Conservation (phyloP, 1,139 yeast genomes). For the Blastobotrys arbuscula region DNA sequence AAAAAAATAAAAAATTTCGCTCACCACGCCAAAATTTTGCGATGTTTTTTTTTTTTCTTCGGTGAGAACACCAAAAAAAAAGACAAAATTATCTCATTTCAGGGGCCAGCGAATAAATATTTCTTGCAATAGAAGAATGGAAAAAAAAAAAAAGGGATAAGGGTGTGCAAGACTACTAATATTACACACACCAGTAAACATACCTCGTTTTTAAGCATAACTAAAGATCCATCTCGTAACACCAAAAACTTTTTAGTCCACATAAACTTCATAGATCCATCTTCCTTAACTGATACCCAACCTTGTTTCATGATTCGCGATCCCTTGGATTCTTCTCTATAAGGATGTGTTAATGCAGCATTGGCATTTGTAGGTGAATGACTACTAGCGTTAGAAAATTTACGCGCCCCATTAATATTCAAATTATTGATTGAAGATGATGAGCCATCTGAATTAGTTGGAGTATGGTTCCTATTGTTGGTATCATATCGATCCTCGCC, state of each 20-base stretch:
- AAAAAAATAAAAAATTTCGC: no score
- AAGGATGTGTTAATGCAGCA: conserved; percentile 10
- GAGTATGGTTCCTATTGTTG: conserved; percentile 14
- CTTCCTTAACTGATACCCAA: conserved; percentile 91
- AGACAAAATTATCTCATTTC: background rate
- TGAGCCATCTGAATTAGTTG: conserved; percentile 17
- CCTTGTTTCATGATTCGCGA: conserved; percentile 42
- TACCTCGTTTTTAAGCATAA: conserved; percentile 66
- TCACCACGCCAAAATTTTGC: no score
- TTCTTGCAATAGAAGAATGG: background rate
- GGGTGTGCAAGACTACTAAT: no score
- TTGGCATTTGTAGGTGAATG: background rate
- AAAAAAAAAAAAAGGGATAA: background rate
- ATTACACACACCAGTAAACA: no score
- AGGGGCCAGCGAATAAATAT: background rate
- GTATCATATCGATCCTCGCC: background rate
- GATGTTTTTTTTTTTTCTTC: background rate
- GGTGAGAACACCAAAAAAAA: background rate
- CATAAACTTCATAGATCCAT: conserved; percentile 67
- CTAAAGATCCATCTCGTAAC: conserved; percentile 66
- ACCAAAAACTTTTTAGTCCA: conserved; percentile 89
- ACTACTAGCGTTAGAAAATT: conserved; percentile 3
- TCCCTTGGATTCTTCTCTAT: conserved; percentile 14
- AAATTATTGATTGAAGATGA: conserved; percentile 4
- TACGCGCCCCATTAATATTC: conserved; percentile 3